Evolutionary conservation across 768 basidiomycete species (phyloP).

Genomic region (Trametes villosa): DNA sequence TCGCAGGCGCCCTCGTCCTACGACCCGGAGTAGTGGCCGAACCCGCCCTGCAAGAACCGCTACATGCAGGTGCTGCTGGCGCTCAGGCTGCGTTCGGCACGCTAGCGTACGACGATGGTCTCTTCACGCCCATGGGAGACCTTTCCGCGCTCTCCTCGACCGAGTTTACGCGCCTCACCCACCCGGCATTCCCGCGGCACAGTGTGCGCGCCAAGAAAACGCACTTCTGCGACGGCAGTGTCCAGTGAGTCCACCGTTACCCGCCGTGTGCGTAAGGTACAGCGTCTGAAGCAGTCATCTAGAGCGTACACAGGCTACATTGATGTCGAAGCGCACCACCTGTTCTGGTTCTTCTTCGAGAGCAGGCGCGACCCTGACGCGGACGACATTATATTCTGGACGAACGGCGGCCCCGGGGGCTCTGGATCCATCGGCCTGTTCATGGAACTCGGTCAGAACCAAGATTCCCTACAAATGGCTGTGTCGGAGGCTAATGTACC

Average conservation of each 20-base stretch:
- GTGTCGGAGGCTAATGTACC: too few relatives aligned
- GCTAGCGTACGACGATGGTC: slow-evolving; percentile 20
- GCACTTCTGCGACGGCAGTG: slow-evolving; percentile 62
- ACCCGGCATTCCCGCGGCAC: slow-evolving; percentile 55
- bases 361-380: slow-evolving; percentile 40
- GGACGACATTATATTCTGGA: slow-evolving; percentile 40
- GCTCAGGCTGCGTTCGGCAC: not conserved
- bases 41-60: too few relatives aligned
- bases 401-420: slow-evolving; percentile 39
- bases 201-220: slow-evolving; percentile 61
- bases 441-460: slow-evolving; percentile 54
- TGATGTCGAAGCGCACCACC: slow-evolving; percentile 59
- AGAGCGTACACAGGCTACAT: slow-evolving; percentile 76
- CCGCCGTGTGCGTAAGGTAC: too few relatives aligned
- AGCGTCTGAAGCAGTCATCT: too few relatives aligned
- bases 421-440: slow-evolving; percentile 43
- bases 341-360: slow-evolving; percentile 55
- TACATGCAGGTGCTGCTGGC: too few relatives aligned
- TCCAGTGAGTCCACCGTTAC: too few relatives aligned
- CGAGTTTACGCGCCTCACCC: slow-evolving; percentile 30
- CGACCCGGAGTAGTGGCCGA: too few relatives aligned
- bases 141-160: slow-evolving; percentile 25
- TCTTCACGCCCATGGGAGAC: slow-evolving; percentile 21
- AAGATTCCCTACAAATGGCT: too few relatives aligned
- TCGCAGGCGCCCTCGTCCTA: too few relatives aligned